Evolutionary conservation across 2,329 filamentous ascomycete species (phyloP), one percentile per base, ranked within the genome.

Genomic region (Colletotrichum eleusines): DNA sequence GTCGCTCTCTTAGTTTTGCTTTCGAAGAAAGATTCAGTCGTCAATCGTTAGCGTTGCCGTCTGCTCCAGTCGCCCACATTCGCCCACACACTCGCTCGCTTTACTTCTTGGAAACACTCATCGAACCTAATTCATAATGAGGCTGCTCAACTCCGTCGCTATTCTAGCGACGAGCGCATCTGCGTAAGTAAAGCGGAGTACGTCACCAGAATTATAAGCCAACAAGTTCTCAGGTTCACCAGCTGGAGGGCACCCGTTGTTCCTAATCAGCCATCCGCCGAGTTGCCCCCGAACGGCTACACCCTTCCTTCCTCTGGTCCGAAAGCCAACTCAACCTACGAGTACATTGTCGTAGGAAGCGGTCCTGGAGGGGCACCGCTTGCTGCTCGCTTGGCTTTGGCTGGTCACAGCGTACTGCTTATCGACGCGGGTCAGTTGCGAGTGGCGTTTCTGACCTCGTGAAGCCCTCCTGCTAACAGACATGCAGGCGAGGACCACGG

Each of bases 271-370:
- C 48, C 48, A 9, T 51, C 48, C 4, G 48, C 26, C 26, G 26
- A 51, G 2, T 31, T 51, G 26, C 48, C 48, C 7, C 48, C 48
- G 3, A 51, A 51, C 26, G 48, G 48, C 48, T 51, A 51, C 26
- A 51, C 48, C 16, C 16, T 9, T 20, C 26, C 48, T 9, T 8
- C 48, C 31, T 18, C 48, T 9, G 26, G 48, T 16, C 48, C 48
- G 16, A 51, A 51, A 31, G 26, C 48, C 48, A 51, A 51, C 48
- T 51, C 48, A 20, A 51, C 48, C 26, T 89, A 89, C 75, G 89
- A 91, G 74, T 91, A 90, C 81, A 84, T 91, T 48, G 83, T 91
- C n/a, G 87, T 91, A 20, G 89, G 89, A n/a, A 88, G 86, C n/a
- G 88, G 88, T 3, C 84, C 88, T 5, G 88, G 88, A 42, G 88